A percentile compares a stretch with the other conserved stretches of the same genome.
Evolutionary conservation across 352 stramenopile species (phyloP).

Genomic region (Blastocystis sp.): DNA sequence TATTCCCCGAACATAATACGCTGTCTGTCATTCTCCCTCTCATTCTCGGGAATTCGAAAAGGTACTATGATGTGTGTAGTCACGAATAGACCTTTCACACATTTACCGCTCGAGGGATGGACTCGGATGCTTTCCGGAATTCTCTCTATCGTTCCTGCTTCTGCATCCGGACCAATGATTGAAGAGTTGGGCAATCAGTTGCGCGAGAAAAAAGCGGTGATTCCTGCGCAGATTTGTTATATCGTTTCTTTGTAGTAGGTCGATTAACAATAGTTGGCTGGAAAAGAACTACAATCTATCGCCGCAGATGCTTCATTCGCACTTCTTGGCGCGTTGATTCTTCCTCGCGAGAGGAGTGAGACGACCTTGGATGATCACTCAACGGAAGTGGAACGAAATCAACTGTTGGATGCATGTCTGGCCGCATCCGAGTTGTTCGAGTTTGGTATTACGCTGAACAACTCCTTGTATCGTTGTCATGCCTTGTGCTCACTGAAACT

Average conservation of each 20-base stretch:
- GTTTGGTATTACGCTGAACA: slow-evolving; percentile 18
- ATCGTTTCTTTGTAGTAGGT: background rate
- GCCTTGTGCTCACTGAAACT: background rate
- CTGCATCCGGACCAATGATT: background rate
- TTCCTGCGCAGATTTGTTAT: slow-evolving; percentile 45
- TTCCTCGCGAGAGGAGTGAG: background rate
- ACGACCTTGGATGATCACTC: background rate
- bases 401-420: background rate
- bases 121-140: slow-evolving; percentile 14
- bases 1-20: slow-evolving; percentile 21
- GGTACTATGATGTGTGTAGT: background rate
- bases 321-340: background rate
- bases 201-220: background rate
- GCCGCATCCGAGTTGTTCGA: slow-evolving; percentile 38
- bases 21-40: slow-evolving; percentile 11
- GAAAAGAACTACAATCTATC: background rate
- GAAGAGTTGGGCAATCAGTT: background rate
- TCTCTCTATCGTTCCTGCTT: background rate
- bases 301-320: background rate
- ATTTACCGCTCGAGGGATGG: background rate
- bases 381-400: background rate
- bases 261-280: background rate
- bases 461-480: slow-evolving; percentile 24
- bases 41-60: background rate
- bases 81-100: background rate